Percentiles rank a stretch among this genome's conserved stretches.
Evolutionary conservation across 164 flowering plant genomes (phyloP).

Genomic region (Macadamia integrifolia): DNA sequence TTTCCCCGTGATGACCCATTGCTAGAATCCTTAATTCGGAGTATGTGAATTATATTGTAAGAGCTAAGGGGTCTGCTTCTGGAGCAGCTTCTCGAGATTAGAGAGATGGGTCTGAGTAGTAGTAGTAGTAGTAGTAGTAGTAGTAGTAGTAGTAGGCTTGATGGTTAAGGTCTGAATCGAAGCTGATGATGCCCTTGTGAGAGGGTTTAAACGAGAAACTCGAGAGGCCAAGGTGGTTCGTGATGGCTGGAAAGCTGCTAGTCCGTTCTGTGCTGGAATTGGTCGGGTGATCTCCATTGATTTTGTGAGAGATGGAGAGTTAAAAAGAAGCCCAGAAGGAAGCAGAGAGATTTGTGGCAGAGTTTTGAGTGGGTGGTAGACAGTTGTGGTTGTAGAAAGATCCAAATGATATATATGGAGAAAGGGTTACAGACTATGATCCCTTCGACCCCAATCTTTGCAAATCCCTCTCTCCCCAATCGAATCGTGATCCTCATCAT

Average conservation of each 20-base stretch:
- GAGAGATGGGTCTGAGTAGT: conserved; percentile 29
- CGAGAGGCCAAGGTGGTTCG: no score
- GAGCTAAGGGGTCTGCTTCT: conserved; percentile 13
- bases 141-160: neutral
- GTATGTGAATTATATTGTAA: conserved; percentile 3
- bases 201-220: no score
- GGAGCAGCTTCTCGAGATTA: conserved; percentile 58
- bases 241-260: neutral
- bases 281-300: conserved; percentile 29
- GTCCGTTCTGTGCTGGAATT: conserved; percentile 28
- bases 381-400: no score
- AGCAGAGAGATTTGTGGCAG: no score
- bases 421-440: conserved; percentile 14
- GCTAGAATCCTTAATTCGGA: neutral
- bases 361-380: no score
- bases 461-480: conserved; percentile 30
- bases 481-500: conserved; percentile 58
- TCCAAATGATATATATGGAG: no score
- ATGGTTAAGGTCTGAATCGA: neutral
- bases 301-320: neutral
- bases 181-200: no score
- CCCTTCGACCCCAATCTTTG: conserved; percentile 47
- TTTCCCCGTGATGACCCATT: conserved; percentile 9
- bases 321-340: no score
- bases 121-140: no score